Evolutionary conservation across 2,329 filamentous ascomycete species (phyloP), one percentile per base, ranked within the genome.

Genomic region (Xylaria sp.): DNA sequence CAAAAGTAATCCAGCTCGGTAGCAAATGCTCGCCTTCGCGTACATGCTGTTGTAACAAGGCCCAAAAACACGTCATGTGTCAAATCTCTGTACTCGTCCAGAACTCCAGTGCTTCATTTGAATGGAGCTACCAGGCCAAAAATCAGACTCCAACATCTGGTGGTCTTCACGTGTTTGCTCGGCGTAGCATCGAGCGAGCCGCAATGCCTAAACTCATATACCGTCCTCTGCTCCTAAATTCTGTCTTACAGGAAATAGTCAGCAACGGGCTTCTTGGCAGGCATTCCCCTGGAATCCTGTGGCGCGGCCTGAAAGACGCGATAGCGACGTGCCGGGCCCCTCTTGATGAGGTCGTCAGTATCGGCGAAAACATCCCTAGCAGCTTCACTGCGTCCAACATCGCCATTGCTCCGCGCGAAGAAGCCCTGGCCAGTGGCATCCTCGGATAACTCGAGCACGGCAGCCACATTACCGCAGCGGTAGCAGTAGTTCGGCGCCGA

Each of bases 401-500:
- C 92, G 8, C 93, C 92, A 74, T 90, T 90, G 78, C 89, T 92
- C 74, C 91, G 85, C 37, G 89, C 84, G 73, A 93, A 87, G n/a
- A 90, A 86, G 28, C 90, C 90, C 44, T 88, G 84, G 52, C 93
- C 93, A n/a, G 87, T 89, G 8, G 91, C 89, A 76, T 98, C 95
- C 80, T 98, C 96, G 34, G 91, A 92, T 4, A 99, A 85, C 82
- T 99, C 96, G 64, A 99, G 84, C 67, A 99, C 94, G 0, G 96
- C 95, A 0, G 96, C 96, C 13, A 99, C 94, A 76, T 98, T 98
- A 64, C 94, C 94, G 78, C 94, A 98, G 72, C 94, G 90, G 82
- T 98, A 98, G 83, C 94, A 98, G 84, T 98, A 98, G 80, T 98
- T 98, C 0, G 94, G 94, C 10, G 94, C 94, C 0, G 93, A 97